Evolutionary conservation across 2,329 filamentous ascomycete species (phyloP).

Genomic region (Conoideocrella luteorostrata): DNA sequence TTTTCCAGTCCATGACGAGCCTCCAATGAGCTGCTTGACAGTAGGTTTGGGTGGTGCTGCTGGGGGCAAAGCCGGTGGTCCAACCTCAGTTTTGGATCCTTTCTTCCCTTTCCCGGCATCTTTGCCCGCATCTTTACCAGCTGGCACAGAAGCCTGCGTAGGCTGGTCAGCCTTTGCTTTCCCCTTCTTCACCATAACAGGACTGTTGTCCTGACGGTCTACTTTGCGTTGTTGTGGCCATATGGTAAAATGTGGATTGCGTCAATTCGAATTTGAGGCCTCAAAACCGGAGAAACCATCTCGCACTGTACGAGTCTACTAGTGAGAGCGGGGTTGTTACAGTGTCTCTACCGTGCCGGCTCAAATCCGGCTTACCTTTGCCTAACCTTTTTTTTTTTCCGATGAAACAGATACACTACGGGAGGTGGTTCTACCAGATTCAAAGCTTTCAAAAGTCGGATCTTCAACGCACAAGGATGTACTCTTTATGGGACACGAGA

Average conservation of each 20-base stretch:
- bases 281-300: neutral
- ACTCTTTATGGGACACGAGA: neutral
- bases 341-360: neutral
- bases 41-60: slow-evolving; percentile 52
- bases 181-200: slow-evolving; percentile 44
- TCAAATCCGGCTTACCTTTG: slow-evolving; percentile 1
- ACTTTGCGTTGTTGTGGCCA: neutral
- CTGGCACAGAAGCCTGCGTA: slow-evolving; percentile 27
- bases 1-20: slow-evolving; percentile 95
- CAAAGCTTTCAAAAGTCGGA: neutral
- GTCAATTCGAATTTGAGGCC: neutral
- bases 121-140: slow-evolving; percentile 51
- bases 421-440: too few relatives aligned
- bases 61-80: slow-evolving; percentile 25
- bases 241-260: neutral
- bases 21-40: slow-evolving; percentile 79
- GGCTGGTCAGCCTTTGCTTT: slow-evolving; percentile 42
- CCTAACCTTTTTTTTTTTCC: too few relatives aligned
- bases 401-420: too few relatives aligned
- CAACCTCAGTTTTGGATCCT: slow-evolving; percentile 24
- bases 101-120: slow-evolving; percentile 42
- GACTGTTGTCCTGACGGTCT: neutral
- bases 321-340: neutral
- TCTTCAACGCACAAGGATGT: neutral
- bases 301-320: slow-evolving; percentile 4